phyloP scores from a whole-genome alignment of 1,139 yeast genomes.

The Debaryomyces psychrophilus region DNA sequence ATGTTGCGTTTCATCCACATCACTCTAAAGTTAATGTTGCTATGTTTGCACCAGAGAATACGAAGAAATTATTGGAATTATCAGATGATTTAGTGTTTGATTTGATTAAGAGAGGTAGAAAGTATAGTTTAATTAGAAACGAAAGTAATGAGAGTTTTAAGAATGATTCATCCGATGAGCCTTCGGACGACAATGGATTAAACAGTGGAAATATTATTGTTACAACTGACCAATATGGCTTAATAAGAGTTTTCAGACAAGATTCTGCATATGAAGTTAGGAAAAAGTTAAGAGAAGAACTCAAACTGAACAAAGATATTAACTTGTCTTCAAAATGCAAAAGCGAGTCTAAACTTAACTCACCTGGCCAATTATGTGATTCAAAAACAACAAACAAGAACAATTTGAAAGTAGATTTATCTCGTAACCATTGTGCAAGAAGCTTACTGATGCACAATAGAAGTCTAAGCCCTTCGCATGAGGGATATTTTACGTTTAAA shows the following conservation, averaged over 20 bases:
- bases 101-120: slow-evolving; percentile 39
- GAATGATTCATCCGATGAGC: slow-evolving; percentile 22
- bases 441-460: slow-evolving; percentile 16
- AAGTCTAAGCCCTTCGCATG: slow-evolving; percentile 17
- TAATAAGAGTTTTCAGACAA: slow-evolving; percentile 76
- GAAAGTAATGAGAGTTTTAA: slow-evolving; percentile 18
- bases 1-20: slow-evolving; percentile 78
- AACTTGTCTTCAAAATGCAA: background rate
- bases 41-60: slow-evolving; percentile 73
- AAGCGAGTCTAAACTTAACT: background rate
- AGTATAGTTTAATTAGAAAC: slow-evolving; percentile 10
- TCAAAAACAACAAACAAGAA: background rate
- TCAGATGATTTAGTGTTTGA: slow-evolving; percentile 83
- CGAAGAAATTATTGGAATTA: slow-evolving; percentile 64
- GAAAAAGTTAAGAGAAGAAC: slow-evolving; percentile 24
- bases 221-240: slow-evolving; percentile 75
- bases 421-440: slow-evolving; percentile 9
- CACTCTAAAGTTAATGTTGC: slow-evolving; percentile 75
- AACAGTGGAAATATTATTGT: slow-evolving; percentile 57
- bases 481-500: slow-evolving; percentile 9
- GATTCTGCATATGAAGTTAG: slow-evolving; percentile 60
- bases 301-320: slow-evolving; percentile 14
- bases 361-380: background rate
- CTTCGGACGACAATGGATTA: slow-evolving; percentile 16
- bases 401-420: slow-evolving; percentile 9